Evolutionary conservation across 495 filamentous ascomycete genomes (phyloP).

Genomic region (Poronia punctata): DNA sequence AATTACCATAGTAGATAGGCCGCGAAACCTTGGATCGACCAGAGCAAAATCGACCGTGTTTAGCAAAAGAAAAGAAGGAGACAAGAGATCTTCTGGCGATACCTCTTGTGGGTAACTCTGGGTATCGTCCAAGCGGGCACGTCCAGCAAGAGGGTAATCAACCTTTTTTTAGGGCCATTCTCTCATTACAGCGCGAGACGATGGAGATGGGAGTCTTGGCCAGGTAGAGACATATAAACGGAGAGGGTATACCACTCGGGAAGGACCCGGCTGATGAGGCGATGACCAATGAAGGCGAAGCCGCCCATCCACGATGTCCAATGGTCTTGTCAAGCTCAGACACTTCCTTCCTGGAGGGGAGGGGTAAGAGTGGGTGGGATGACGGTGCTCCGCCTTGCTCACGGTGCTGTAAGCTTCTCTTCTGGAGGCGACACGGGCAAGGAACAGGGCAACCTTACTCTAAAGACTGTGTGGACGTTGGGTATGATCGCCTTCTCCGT

Average conservation of each 20-base stretch:
- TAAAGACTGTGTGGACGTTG: slow-evolving; percentile 6
- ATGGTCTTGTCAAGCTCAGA: slow-evolving; percentile 2
- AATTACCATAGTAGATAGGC: too few species aligned
- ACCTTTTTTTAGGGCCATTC: too few species aligned
- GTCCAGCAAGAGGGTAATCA: too few species aligned
- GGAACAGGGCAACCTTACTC: slow-evolving; percentile 8
- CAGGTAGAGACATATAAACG: too few species aligned
- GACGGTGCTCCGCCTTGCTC: slow-evolving; percentile 12
- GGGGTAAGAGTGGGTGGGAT: slow-evolving; percentile 10
- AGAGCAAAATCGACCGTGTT: too few species aligned
- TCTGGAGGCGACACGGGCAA: slow-evolving; percentile 4
- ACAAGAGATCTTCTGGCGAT: background rate
- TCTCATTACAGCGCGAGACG: background rate
- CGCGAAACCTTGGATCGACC: too few species aligned
- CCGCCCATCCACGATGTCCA: background rate
- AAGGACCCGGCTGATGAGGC: slow-evolving; percentile 5
- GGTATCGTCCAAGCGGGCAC: slow-evolving; percentile 6
- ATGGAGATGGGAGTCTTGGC: slow-evolving; percentile 7
- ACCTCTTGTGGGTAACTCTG: slow-evolving; percentile 1
- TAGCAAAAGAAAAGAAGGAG: slow-evolving; percentile 5
- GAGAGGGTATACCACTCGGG: slow-evolving; percentile 9
- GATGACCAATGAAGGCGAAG: background rate
- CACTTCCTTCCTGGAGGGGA: slow-evolving; percentile 4
- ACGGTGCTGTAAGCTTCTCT: slow-evolving; percentile 10
- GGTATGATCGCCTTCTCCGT: slow-evolving; percentile 7